phyloP scores from a whole-genome alignment of 371 early-diverging fungal genomes.

The Phascolomyces articulosus region DNA sequence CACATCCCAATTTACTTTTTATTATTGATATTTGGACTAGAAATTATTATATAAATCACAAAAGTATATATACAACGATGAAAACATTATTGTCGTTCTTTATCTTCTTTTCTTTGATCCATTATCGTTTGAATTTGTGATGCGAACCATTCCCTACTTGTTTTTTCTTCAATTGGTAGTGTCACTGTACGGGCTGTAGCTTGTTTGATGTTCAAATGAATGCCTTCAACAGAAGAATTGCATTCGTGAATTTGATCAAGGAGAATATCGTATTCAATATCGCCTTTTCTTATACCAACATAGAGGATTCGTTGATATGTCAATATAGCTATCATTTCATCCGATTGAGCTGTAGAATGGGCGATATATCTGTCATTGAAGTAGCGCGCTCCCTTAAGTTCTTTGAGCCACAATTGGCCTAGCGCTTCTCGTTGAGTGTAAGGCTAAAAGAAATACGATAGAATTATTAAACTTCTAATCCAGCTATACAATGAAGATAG shows the following conservation, averaged over 20 bases:
- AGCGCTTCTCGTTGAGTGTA: conserved; percentile 87
- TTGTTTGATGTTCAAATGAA: background rate
- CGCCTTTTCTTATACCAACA: conserved; percentile 57
- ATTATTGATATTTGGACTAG: too few species aligned
- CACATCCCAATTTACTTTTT: too few species aligned
- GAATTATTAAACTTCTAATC: too few species aligned
- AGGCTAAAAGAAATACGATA: conserved; percentile 30
- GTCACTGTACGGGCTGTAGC: background rate
- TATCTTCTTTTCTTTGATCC: conserved; percentile 15
- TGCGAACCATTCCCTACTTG: conserved; percentile 16
- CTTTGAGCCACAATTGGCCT: conserved; percentile 90
- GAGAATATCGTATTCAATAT: conserved; percentile 32
- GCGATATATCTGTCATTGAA: conserved; percentile 85
- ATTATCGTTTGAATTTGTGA: conserved; percentile 9
- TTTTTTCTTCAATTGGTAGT: conserved; percentile 6
- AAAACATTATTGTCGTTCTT: conserved; percentile 8
- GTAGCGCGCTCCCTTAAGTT: conserved; percentile 78
- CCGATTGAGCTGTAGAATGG: conserved; percentile 59
- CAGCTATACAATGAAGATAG: too few species aligned
- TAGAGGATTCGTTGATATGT: conserved; percentile 67
- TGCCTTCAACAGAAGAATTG: background rate
- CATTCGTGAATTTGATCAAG: conserved; percentile 6
- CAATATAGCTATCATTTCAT: conserved; percentile 67
- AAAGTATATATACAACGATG: background rate
- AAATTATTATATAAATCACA: background rate